These are phyloP conservation scores for Phyllosticta ampelicida DNA, from an alignment of 2,329 filamentous ascomycete species.

Conservation along the genomic window DNA sequence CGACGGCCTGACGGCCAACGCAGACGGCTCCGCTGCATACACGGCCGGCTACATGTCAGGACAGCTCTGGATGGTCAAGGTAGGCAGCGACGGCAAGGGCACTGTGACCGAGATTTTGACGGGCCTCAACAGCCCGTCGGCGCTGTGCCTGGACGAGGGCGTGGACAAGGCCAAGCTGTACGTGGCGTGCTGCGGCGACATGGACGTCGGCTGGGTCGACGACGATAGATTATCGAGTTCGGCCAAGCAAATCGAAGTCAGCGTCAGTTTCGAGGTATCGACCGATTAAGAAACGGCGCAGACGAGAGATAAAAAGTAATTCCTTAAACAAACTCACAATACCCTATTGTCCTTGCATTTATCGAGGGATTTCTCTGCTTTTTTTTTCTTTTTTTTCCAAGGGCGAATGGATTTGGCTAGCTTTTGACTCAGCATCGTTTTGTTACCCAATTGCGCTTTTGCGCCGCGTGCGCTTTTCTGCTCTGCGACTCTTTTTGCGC, in stretches of 20 bases:
- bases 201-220: slow-evolving; percentile 4
- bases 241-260: neutral
- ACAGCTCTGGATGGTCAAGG: slow-evolving; percentile 4
- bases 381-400: no score
- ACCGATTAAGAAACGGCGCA: neutral
- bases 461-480: no score
- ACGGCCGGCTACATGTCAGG: slow-evolving; percentile 7
- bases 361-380: neutral
- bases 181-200: slow-evolving; percentile 7
- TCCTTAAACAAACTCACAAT: neutral
- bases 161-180: neutral
- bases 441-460: no score
- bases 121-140: slow-evolving; percentile 5
- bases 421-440: no score
- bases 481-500: no score
- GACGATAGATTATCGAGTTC: neutral
- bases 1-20: slow-evolving; percentile 6
- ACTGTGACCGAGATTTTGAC: neutral
- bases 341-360: neutral
- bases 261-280: neutral
- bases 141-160: neutral
- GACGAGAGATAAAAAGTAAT: neutral
- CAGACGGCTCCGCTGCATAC: neutral
- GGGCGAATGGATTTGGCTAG: no score
- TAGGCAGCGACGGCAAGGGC: slow-evolving; percentile 1